Percentiles rank a stretch among this genome's conserved stretches.
phyloP scores from a whole-genome alignment of 1,284 basidiomycete species.

The Puccinia triticina region DNA sequence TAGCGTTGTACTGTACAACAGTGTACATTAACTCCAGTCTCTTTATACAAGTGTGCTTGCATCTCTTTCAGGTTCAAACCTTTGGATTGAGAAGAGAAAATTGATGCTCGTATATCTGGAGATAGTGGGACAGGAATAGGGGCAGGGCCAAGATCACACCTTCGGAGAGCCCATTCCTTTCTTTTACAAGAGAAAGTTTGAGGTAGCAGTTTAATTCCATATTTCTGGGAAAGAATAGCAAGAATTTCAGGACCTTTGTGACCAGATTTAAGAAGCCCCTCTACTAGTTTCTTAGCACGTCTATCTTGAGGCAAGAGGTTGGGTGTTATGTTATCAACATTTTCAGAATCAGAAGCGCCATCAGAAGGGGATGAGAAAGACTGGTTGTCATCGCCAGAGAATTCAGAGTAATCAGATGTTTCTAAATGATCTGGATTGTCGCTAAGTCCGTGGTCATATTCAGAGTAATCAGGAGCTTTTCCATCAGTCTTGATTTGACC shows the following conservation, averaged over 20 bases:
- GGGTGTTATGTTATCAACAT: too few relatives aligned
- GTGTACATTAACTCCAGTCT: not conserved
- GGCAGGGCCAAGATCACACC: not conserved
- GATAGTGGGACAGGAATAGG: not conserved
- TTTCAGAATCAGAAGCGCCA: not conserved
- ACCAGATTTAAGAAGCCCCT: not conserved
- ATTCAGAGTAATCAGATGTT: too few relatives aligned
- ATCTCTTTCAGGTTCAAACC: not conserved
- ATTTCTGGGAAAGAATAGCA: not conserved
- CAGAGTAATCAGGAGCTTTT: too few relatives aligned
- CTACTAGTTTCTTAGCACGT: not conserved
- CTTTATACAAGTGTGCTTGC: not conserved
- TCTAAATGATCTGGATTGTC: too few relatives aligned
- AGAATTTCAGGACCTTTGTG: conserved; percentile 4
- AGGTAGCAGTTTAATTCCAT: not conserved
- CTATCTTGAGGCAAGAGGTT: not conserved
- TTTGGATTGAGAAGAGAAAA: not conserved
- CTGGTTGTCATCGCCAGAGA: too few relatives aligned
- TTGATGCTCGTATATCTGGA: not conserved
- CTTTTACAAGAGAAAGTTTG: not conserved
- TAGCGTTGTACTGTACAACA: not conserved
- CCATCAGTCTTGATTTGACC: too few relatives aligned
- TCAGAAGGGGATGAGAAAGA: too few relatives aligned
- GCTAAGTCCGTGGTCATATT: too few relatives aligned
- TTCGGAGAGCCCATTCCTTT: not conserved